Evolutionary conservation across 2,329 filamentous ascomycete species (phyloP).

Genomic region (Neofusicoccum parvum): DNA sequence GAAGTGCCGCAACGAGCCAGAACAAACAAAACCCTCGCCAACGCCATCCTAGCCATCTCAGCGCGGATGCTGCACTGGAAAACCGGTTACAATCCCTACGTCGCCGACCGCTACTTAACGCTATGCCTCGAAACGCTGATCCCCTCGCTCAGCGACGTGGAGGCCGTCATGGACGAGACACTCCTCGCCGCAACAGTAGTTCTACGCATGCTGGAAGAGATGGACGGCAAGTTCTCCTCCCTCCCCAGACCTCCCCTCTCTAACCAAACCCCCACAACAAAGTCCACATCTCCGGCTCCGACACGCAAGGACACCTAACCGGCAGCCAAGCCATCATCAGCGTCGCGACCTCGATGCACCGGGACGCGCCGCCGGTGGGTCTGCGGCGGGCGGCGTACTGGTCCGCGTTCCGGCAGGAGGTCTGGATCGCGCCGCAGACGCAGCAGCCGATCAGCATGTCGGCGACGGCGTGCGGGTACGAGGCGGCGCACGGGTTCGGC

Average conservation of each 20-base stretch:
- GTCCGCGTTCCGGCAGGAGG: constrained; percentile 41
- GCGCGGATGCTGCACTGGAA: constrained; percentile 46
- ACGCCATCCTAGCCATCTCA: constrained; percentile 46
- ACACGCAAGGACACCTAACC: constrained; percentile 42
- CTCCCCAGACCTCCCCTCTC: neutral
- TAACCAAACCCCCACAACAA: neutral
- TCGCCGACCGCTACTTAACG: constrained; percentile 47
- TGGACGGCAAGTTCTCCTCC: constrained; percentile 35
- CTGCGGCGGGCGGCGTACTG: constrained; percentile 41
- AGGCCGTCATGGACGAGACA: constrained; percentile 44
- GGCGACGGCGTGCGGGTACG: neutral
- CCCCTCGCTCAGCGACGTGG: constrained; percentile 41
- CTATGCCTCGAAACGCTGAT: constrained; percentile 45
- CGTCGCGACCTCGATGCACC: constrained; percentile 26
- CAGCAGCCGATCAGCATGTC: constrained; percentile 23
- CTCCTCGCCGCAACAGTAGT: constrained; percentile 46
- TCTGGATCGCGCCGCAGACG: constrained; percentile 32
- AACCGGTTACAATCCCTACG: constrained; percentile 41
- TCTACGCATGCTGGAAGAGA: constrained; percentile 45
- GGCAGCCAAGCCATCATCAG: constrained; percentile 24
- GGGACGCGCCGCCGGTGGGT: constrained; percentile 23
- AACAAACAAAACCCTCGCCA: constrained; percentile 43
- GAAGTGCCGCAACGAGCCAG: constrained; percentile 40
- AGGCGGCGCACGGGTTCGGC: neutral
- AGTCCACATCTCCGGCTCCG: constrained; percentile 37